Evolutionary conservation across 2,329 filamentous ascomycete species (phyloP).

Genomic region (Neopestalotiopsis clavispora): DNA sequence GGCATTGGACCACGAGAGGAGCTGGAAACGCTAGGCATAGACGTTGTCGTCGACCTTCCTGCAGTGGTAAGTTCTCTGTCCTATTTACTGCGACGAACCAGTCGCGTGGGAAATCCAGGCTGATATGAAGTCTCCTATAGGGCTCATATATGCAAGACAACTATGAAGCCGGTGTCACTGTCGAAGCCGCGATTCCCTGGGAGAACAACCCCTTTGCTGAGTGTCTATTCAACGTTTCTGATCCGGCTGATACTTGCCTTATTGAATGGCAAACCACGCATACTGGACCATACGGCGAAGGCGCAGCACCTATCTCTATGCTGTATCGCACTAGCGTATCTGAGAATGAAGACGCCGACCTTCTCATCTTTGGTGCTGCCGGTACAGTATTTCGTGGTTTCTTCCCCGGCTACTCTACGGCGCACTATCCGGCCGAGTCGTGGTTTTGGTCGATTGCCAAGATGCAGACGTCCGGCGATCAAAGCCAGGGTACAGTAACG

Average conservation of each 20-base stretch:
- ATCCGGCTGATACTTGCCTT: slow-evolving; percentile 19
- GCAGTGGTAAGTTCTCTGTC: slow-evolving; percentile 26
- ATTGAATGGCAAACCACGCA: slow-evolving; percentile 18
- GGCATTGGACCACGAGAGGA: slow-evolving; percentile 37
- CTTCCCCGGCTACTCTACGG: slow-evolving; percentile 22
- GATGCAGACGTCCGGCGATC: slow-evolving; percentile 23
- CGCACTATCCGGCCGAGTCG: slow-evolving; percentile 16
- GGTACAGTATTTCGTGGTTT: slow-evolving; percentile 27
- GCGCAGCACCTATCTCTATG: slow-evolving; percentile 10
- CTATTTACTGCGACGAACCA: not conserved
- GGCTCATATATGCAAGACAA: not conserved
- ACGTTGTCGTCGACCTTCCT: slow-evolving; percentile 53
- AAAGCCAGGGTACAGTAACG: slow-evolving; percentile 23
- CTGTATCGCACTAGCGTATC: slow-evolving; percentile 31
- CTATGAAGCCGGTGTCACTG: not conserved
- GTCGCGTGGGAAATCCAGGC: no score
- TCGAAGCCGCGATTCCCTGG: not conserved
- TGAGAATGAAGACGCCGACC: slow-evolving; percentile 50
- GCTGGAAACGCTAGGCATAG: slow-evolving; percentile 44
- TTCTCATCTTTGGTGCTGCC: slow-evolving; percentile 36
- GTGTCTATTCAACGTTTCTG: slow-evolving; percentile 28
- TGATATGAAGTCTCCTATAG: not conserved
- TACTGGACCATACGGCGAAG: not conserved
- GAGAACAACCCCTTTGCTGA: slow-evolving; percentile 34
- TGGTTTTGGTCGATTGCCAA: slow-evolving; percentile 28